Base-by-base conservation (phyloP, 352 stramenopile species). In the Pythium phragmiticola region DNA sequence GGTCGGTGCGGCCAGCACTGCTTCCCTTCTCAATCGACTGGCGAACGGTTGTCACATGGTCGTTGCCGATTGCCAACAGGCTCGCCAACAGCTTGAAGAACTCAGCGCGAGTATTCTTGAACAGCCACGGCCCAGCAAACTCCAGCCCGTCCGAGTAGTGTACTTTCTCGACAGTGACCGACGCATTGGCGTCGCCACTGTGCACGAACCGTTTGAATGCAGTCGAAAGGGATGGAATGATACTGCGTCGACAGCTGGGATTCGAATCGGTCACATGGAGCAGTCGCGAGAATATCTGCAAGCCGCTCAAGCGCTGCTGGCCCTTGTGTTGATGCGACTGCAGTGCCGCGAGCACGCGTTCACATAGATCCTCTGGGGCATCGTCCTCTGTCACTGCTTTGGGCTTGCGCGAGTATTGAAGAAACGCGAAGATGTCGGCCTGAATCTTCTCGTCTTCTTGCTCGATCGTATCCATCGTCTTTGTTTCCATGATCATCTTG, bases 371-470 rank as follows among this genome's bases (percentile, higher is more conserved):
- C 8, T 46, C 56, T 1, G 23, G 41, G 30, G 43, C 46, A 34
- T 42, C 65, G 54, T 51, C 17, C 11, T 51, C 17, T 16, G 33
- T 2, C 12, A 36, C 54, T 9, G 52, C 2, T 34, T 72, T 72
- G 2, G 45, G 7, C 33, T 69, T 69, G 4, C 33, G 28, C 12
- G 66, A 65, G 23, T 64, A 58, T 28, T 95, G 84, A 17, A 95
- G 65, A 36, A 95, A 95, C 2, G 76, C 77, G 53, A 95, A 94
- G 19, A 94, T 82, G 28, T 95, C 87, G 1, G 80, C 62, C 37
- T 93, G 84, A 36, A 92, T 75, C n/a, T 78, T 80, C 53, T 93
- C 87, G 45, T 95, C 87, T 72, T 95, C 87, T 69, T 91, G 80
- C 67, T 94, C 84, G 56, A 93, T 90, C 37, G 65, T 70, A 45